Conservation (phyloP, 192 early-diverging fungal genomes). For the Funneliformis geosporum region DNA sequence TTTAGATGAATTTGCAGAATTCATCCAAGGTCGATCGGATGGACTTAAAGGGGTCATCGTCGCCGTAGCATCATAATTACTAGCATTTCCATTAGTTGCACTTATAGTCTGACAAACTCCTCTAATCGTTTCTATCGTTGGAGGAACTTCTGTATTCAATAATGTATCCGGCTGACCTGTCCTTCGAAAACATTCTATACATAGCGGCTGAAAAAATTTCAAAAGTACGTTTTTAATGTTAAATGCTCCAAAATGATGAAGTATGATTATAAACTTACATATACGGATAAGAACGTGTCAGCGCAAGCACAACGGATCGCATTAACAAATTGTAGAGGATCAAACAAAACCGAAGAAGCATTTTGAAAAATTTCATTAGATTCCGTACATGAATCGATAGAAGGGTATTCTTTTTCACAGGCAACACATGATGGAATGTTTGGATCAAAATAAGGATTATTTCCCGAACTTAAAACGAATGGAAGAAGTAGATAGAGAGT, state of each 20-base stretch:
- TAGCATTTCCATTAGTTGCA: constrained; percentile 4
- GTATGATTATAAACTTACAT: background rate
- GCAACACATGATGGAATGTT: constrained; percentile 12
- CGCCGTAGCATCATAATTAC: constrained; percentile 6
- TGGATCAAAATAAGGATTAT: constrained; percentile 14
- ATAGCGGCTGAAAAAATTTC: background rate
- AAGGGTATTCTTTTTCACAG: constrained; percentile 11
- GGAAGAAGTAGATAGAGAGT: background rate
- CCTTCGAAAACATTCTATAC: constrained; percentile 13
- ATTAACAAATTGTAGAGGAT: constrained; percentile 7
- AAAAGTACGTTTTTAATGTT: background rate
- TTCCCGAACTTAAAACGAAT: background rate
- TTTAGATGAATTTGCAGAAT: background rate
- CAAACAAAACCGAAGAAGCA: background rate
- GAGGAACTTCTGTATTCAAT: constrained; percentile 13
- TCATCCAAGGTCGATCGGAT: background rate
- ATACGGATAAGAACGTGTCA: constrained; percentile 10
- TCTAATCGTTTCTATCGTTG: constrained; percentile 16
- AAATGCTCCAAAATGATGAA: background rate
- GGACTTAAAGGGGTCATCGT: background rate
- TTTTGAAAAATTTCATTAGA: background rate
- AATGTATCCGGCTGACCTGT: background rate
- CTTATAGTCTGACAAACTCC: background rate
- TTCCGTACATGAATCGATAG: constrained; percentile 13
- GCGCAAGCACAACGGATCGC: background rate